These are phyloP conservation scores for Phalaenopsis equestris DNA, from an alignment of 106 monocot genomes.

Conservation along the genomic window DNA sequence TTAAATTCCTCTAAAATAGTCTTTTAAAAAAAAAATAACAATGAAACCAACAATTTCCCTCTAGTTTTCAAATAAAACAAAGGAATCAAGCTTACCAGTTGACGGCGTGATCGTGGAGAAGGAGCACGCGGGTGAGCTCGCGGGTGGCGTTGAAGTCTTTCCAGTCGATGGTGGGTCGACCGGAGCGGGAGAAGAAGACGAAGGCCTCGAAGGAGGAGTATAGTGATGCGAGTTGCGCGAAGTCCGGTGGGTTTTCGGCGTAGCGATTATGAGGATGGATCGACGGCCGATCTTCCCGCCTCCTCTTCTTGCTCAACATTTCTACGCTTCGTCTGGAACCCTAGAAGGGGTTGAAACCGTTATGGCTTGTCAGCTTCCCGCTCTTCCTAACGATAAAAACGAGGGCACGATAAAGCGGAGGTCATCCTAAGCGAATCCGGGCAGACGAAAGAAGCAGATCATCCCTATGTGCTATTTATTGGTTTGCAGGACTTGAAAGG, in stretches of 20 bases:
- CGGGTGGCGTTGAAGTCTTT: conserved; percentile 85
- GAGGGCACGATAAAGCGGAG: too few species aligned
- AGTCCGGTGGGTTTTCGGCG: conserved; percentile 74
- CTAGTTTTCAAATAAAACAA: background rate
- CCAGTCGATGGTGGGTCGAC: conserved; percentile 73
- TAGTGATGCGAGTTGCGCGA: conserved; percentile 71
- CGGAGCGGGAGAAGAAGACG: conserved; percentile 37
- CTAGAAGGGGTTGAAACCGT: too few species aligned
- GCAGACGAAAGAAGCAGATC: too few species aligned
- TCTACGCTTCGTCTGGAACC: background rate
- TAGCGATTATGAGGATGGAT: conserved; percentile 76
- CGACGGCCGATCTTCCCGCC: conserved; percentile 36
- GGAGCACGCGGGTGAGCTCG: conserved; percentile 92
- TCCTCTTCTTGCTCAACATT: conserved; percentile 69
- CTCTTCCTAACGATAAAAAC: too few species aligned
- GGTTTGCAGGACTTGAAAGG: too few species aligned
- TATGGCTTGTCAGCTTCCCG: too few species aligned
- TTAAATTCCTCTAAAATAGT: too few species aligned
- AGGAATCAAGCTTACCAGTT: conserved; percentile 39
- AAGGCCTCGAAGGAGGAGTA: conserved; percentile 82
- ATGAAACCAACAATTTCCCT: background rate
- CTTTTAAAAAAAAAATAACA: background rate
- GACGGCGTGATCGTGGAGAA: conserved; percentile 83
- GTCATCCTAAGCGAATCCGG: too few species aligned
- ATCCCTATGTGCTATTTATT: too few species aligned